A percentile compares a stretch with the other conserved stretches of the same genome.
Evolutionary conservation across 371 early-diverging fungal genomes (phyloP).

Genomic region (Parasitella parasitica): DNA sequence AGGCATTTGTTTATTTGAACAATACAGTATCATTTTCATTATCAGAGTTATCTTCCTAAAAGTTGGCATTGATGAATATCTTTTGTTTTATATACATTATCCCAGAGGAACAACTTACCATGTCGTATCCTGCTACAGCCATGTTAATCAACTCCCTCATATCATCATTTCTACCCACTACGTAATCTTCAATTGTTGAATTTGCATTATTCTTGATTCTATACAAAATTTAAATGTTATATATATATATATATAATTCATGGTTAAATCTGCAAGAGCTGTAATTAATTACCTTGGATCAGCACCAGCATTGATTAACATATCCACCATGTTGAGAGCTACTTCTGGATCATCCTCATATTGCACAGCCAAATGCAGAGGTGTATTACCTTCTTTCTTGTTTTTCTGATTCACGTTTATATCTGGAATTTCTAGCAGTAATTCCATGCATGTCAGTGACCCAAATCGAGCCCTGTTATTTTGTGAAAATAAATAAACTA

Average conservation of each 20-base stretch:
- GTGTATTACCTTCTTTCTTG: conserved; percentile 56
- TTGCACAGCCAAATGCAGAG: conserved; percentile 64
- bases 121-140: conserved; percentile 29
- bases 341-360: conserved; percentile 52
- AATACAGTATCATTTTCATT: conserved; percentile 12
- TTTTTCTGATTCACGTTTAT: conserved; percentile 55
- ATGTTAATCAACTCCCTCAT: conserved; percentile 30
- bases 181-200: conserved; percentile 17
- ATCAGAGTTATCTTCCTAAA: conserved; percentile 15
- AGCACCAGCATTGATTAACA: conserved; percentile 55
- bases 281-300: conserved; percentile 42
- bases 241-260: background rate
- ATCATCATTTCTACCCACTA: conserved; percentile 23
- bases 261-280: background rate
- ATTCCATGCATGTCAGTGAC: conserved; percentile 57
- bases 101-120: too few relatives aligned
- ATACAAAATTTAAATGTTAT: background rate
- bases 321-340: conserved; percentile 55
- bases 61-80: background rate
- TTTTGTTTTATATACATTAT: too few relatives aligned
- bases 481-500: background rate
- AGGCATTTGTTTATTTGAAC: background rate
- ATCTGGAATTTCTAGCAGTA: conserved; percentile 43
- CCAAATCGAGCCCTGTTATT: conserved; percentile 55
- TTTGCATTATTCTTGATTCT: conserved; percentile 30